Evolutionary conservation across 1,284 basidiomycete genomes (phyloP).

Genomic region (Cutaneotrichosporon mucoides): DNA sequence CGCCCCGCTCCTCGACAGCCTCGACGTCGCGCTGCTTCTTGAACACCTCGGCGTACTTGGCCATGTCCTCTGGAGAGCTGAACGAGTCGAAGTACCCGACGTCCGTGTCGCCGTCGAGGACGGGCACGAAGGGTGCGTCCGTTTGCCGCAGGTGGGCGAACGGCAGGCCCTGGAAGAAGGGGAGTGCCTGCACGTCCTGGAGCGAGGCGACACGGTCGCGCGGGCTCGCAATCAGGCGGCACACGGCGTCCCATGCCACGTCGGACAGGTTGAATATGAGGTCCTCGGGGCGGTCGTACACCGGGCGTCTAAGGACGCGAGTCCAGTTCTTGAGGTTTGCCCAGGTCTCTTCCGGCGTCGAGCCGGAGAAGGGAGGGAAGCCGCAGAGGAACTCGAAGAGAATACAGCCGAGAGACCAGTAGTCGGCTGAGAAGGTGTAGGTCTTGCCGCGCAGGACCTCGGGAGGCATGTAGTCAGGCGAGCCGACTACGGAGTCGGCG

Average conservation of each 20-base stretch:
- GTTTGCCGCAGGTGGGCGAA: conserved; percentile 75
- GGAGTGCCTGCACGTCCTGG: conserved; percentile 67
- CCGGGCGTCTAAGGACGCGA: conserved; percentile 80
- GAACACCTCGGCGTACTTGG: conserved; percentile 94
- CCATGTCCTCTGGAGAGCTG: conserved; percentile 88
- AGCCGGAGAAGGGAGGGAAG: conserved; percentile 96
- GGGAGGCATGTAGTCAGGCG: conserved; percentile 77
- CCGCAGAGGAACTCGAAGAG: conserved; percentile 94
- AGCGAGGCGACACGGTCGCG: conserved; percentile 74
- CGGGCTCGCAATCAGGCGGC: conserved; percentile 69
- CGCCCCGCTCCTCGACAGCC: conserved; percentile 79
- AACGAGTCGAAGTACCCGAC: conserved; percentile 99
- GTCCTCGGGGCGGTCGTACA: conserved; percentile 94
- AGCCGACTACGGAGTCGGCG: conserved; percentile 97
- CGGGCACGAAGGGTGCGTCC: conserved; percentile 91
- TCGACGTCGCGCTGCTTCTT: conserved; percentile 97
- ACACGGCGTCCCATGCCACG: conserved; percentile 89
- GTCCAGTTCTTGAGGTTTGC: conserved; percentile 98
- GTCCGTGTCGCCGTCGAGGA: conserved; percentile 90
- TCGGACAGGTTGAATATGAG: conserved; percentile 95
- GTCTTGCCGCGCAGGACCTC: conserved; percentile 93
- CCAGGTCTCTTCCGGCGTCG: conserved; percentile 97
- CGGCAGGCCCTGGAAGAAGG: conserved; percentile 76
- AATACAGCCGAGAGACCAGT: conserved; percentile 98
- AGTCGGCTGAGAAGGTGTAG: conserved; percentile 94